Evolutionary conservation across 306 rosid genomes (phyloP), one percentile per base, ranked within the genome.

Genomic region (Parietaria judaica): DNA sequence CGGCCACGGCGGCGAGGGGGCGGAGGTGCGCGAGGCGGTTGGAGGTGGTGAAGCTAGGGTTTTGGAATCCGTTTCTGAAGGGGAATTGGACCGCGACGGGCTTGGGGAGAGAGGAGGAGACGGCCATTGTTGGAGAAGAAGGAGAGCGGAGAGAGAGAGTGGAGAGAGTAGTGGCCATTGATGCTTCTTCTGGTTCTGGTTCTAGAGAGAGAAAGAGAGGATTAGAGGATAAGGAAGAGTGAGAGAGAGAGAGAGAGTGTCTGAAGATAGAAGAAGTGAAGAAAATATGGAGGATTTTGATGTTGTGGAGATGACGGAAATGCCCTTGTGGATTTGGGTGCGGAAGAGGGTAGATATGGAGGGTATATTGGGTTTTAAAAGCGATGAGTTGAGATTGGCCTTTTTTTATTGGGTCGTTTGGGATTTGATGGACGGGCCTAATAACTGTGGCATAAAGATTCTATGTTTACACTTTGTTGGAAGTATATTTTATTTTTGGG

Each of bases 1-100:
- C 74, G 2, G 80, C 61, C 6, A 85, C 88, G 78, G 95, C 86
- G 71, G 90, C 54, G 73, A 83, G 3, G 36, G 80, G 95, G 50
- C 80, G 90, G 81, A 83, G 65, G 65, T 73, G 79, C 23, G 74
- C 36, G 66, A 73, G 36, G 23, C 86, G 95, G 58, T 72, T 81
- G 65, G 70, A 14, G 50, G 51, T 4, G 50, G 51, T 48, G 61
- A 70, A 72, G 31, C 55, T 49, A 7, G 76, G 45, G 71, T 46
- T 49, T 56, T 66, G 47, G 35, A 65, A 52, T 31, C 53, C 53
- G 53, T 11, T 10, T 49, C 36, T 4, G 69, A 63, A 62, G 34
- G 80, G 76, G 78, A 84, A 80, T 34, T 73, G 78, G 65, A 86
- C 39, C 58, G 41, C 10, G 52, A 78, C 4, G 63, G 87, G 65